phyloP scores from a whole-genome alignment of 2,329 filamentous ascomycete genomes.

The Zymoseptoria crescenta region DNA sequence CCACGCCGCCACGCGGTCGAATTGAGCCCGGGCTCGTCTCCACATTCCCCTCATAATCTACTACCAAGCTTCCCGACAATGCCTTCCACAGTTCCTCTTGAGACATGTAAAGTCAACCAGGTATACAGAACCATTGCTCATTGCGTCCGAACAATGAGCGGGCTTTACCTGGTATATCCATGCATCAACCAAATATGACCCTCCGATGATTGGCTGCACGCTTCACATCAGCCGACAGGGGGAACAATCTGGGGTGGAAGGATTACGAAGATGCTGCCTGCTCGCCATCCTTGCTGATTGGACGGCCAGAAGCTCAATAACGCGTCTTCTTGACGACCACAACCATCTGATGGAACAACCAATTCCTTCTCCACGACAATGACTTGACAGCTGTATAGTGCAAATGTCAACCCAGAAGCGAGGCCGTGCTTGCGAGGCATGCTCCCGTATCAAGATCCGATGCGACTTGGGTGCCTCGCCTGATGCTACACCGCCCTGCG shows the following conservation, averaged over 20 bases:
- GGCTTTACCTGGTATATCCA: background rate
- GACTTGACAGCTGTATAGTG: background rate
- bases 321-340: too few species aligned
- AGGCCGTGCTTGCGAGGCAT: slow-evolving; percentile 13
- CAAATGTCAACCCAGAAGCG: slow-evolving; percentile 9
- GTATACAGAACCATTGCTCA: background rate
- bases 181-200: background rate
- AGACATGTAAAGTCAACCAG: too few species aligned
- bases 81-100: background rate
- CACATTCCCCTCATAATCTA: too few species aligned
- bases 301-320: too few species aligned
- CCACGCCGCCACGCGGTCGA: too few species aligned
- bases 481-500: slow-evolving; percentile 18
- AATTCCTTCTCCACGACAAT: background rate
- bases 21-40: too few species aligned
- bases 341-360: too few species aligned
- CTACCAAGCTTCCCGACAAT: too few species aligned
- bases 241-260: too few species aligned
- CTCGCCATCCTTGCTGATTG: too few species aligned
- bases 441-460: slow-evolving; percentile 21
- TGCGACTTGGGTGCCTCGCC: slow-evolving; percentile 18
- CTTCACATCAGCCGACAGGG: background rate
- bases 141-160: background rate
- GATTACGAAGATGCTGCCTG: too few species aligned
- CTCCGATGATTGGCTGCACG: background rate